phyloP scores from a whole-genome alignment of 2,329 filamentous ascomycete species.

The Penicillium thymicola region DNA sequence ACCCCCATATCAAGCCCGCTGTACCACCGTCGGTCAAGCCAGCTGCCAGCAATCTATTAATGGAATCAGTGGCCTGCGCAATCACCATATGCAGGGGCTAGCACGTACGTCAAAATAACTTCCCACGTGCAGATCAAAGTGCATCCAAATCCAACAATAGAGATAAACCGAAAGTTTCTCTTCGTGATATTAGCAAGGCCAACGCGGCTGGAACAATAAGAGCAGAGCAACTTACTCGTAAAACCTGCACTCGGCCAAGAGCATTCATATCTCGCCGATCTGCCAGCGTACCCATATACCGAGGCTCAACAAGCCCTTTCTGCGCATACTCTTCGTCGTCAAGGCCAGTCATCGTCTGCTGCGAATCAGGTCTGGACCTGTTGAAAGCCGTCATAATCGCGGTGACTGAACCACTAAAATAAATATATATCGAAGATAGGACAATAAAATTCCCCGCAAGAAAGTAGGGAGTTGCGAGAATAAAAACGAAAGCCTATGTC shows the following conservation, averaged over 20 bases:
- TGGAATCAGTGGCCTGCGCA: conserved; percentile 9
- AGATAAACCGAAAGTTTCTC: conserved; percentile 47
- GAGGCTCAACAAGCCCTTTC: conserved; percentile 32
- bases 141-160: conserved; percentile 46
- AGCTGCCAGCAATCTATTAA: conserved; percentile 26
- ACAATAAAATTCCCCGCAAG: not conserved
- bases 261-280: conserved; percentile 40
- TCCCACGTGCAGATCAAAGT: conserved; percentile 46
- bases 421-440: not conserved
- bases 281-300: conserved; percentile 38
- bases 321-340: conserved; percentile 20
- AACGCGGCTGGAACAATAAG: not conserved
- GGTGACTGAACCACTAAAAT: not conserved
- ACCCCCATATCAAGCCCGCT: conserved; percentile 40
- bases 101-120: conserved; percentile 39
- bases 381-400: conserved; percentile 12
- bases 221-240: conserved; percentile 29
- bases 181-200: conserved; percentile 16
- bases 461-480: not conserved
- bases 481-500: not conserved
- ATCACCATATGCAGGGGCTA: not conserved
- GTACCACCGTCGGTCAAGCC: conserved; percentile 39
- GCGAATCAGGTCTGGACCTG: conserved; percentile 13
- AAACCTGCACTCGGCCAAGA: conserved; percentile 39
- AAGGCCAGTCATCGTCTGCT: conserved; percentile 10